These are phyloP conservation scores for Mycena maculata DNA, from an alignment of 768 basidiomycete genomes.

Conservation along the genomic window DNA sequence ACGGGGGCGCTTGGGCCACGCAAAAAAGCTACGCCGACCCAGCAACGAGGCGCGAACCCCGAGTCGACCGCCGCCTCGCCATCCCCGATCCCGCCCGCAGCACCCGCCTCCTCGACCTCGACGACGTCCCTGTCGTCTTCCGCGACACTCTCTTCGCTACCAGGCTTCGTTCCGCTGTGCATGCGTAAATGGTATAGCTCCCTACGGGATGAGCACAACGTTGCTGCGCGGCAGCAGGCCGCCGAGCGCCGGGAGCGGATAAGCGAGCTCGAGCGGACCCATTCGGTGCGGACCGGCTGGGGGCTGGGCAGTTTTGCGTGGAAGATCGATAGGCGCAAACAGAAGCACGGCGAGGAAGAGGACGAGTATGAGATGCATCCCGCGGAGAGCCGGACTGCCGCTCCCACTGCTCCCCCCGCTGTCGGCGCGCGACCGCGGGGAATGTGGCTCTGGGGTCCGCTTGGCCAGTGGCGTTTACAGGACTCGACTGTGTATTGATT, in stretches of 20 bases:
- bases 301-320: slow-evolving; percentile 77
- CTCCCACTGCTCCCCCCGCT: slow-evolving; percentile 19
- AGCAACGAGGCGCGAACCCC: slow-evolving; percentile 1
- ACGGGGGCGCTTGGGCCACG: slow-evolving; percentile 57
- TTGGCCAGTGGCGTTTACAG: slow-evolving; percentile 78
- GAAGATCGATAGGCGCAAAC: slow-evolving; percentile 41
- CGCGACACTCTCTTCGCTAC: slow-evolving; percentile 37
- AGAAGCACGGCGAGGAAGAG: slow-evolving; percentile 29
- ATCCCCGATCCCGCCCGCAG: slow-evolving; percentile 14
- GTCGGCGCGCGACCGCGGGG: slow-evolving; percentile 49
- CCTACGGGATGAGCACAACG: slow-evolving; percentile 76
- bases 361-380: slow-evolving; percentile 36
- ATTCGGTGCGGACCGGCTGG: slow-evolving; percentile 64
- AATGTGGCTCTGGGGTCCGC: slow-evolving; percentile 86
- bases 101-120: slow-evolving; percentile 27
- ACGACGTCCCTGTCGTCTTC: slow-evolving; percentile 28
- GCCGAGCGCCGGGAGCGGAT: slow-evolving; percentile 74
- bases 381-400: slow-evolving; percentile 18
- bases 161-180: slow-evolving; percentile 52
- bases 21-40: slow-evolving; percentile 2
- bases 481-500: slow-evolving; percentile 78
- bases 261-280: slow-evolving; percentile 65
- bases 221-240: slow-evolving; percentile 78
- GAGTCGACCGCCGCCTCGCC: slow-evolving; percentile 13
- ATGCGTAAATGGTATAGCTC: slow-evolving; percentile 67